Evolutionary conservation across 202 grass and related monocot species (phyloP).

Genomic region (Setaria viridis): DNA sequence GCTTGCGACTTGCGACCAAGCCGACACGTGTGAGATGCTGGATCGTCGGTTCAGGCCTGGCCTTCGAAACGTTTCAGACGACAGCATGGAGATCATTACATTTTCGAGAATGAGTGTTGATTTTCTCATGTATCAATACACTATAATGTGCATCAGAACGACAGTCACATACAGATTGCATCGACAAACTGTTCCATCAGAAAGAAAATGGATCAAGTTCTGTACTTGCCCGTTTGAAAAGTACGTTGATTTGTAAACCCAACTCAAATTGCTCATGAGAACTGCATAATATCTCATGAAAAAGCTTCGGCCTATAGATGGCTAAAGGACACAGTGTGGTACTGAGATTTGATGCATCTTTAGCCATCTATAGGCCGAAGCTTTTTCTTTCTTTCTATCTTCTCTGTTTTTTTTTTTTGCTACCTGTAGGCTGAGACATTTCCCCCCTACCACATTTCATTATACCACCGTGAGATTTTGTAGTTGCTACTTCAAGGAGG

Average conservation of each 20-base stretch:
- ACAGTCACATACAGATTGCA: neutral
- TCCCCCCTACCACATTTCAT: conserved; percentile 1
- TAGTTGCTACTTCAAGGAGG: neutral
- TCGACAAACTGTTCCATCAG: neutral
- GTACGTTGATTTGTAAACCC: neutral
- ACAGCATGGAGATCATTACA: too few species aligned
- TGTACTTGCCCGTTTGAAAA: neutral
- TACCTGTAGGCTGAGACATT: too few species aligned
- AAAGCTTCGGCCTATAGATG: too few species aligned
- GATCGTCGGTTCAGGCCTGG: neutral
- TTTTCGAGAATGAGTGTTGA: too few species aligned
- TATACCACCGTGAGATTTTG: neutral
- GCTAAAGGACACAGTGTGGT: neutral
- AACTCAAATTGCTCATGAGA: neutral
- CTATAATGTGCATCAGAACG: neutral
- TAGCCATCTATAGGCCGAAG: neutral
- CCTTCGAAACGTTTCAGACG: neutral
- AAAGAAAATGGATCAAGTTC: neutral
- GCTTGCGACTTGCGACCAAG: neutral
- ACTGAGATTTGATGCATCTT: neutral
- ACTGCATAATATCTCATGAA: neutral
- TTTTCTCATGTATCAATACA: neutral
- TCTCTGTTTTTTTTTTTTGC: too few species aligned
- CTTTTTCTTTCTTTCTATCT: neutral
- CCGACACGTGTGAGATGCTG: neutral